Base-by-base conservation (phyloP, 768 basidiomycete species). In the Hygrocybe coccinea region DNA sequence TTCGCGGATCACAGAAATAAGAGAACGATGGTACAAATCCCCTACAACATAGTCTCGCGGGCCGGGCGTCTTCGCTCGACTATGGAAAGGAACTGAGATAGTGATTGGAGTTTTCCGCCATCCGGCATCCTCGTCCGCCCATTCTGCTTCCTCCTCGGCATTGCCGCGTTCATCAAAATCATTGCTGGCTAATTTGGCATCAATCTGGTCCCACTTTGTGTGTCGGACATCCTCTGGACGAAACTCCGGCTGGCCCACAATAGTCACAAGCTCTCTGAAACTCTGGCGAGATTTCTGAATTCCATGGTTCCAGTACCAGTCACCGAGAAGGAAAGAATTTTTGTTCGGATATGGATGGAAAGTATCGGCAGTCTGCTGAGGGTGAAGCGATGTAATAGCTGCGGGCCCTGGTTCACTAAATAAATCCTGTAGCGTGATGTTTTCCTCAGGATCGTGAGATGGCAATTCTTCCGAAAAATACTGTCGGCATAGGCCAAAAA, bases 1-100 rank as follows among this genome's bases (percentile, higher is more conserved):
- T 38, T 62, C 55, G 3, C 50, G 48, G 11, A 64, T 60, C 11
- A 64, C 39, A 1, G 48, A 54, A 0, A 64, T 54, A 6, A 64
- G 49, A 7, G 51, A 50, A 2, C 61, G 51, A 21, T 57, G 48
- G 44, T 58, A 55, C 15, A 64, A 58, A 12, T 54, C 34, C 11
- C 24, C 45, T 5, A 62, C 53, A 0, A 36, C 10, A 39, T 56
- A 60, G 29, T 50, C 22, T 7, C 15, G 43, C 17, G 41, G 5
- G 10, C 53, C 49, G 3, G 25, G 33, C 17, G 29, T 29, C 6
- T 24, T 24, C 17, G 37, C 48, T 3, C 11, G 0, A 2, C n/a
- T 17, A 24, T 33, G 37, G 44, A 50, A 58, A 4, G 54, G 47
- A 33, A 54, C 56, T 29, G 4, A 35, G 46, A 56, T 62, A 12